Evolutionary conservation across 1,284 basidiomycete species (phyloP), one percentile per base, ranked within the genome.

Genomic region (Cryptococcus hybrid): DNA sequence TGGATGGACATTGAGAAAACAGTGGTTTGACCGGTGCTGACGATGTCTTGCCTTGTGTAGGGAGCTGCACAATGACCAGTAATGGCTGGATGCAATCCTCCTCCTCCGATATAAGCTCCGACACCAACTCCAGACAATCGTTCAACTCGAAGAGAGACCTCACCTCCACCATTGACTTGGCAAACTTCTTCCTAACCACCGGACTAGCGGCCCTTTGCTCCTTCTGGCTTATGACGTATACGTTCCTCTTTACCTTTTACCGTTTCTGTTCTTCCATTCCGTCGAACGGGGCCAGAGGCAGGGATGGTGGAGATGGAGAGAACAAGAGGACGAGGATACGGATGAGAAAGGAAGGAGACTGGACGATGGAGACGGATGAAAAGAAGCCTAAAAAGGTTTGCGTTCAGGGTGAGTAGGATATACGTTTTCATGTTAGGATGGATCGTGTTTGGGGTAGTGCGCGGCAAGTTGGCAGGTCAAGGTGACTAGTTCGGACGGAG

Each of bases 211-310:
- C 58, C 12, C 51, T 67, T 24, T 48, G 56, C 6, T 51, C 52
- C 6, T 62, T 67, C 54, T 63, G 58, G 55, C 24, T 67, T 15
- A 55, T 59, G 42, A 48, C 59, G n/a, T 65, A 62, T 38, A 50
- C 53, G n/a, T 37, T 58, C 51, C 37, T 65, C 50, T 61, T 65
- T 51, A 51, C 57, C n/a, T 5, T 63, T 9, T 42, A 57, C 24
- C 55, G 65, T 35, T 60, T 52, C n/a, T 49, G 55, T 44, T 52
- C 56, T 5, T 30, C 40, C 13, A n/a, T 43, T 8, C 51, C 51
- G 38, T 54, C 61, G 5, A 47, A 44, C 4, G 7, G n/a, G n/a
- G 5, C 42, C 44, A 30, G n/a, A 36, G 15, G 5, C 12, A 6
- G 12, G 4, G 12, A 42, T 15, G 11, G 5, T 35, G 3, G 38